These are phyloP conservation scores for Gnomoniopsis smithogilvyi DNA, from an alignment of 2,329 filamentous ascomycete genomes.

Conservation along the genomic window DNA sequence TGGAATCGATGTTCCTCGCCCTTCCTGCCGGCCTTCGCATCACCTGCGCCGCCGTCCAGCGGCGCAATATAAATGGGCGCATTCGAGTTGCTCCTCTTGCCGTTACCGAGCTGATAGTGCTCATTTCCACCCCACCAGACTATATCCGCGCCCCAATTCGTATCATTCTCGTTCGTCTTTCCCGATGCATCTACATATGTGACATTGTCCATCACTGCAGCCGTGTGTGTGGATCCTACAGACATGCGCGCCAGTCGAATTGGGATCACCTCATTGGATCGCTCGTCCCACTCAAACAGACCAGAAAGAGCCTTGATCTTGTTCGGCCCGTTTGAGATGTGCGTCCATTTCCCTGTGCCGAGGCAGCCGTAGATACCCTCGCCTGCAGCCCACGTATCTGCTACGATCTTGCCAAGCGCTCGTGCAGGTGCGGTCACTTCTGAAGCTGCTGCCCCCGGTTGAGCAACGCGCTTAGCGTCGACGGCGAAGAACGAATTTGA, in stretches of 20 bases:
- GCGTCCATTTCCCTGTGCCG: slow-evolving; percentile 85
- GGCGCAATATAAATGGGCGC: slow-evolving; percentile 76
- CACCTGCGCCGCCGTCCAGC: slow-evolving; percentile 58
- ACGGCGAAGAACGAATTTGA: slow-evolving; percentile 84
- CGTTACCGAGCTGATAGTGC: slow-evolving; percentile 87
- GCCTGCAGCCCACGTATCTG: slow-evolving; percentile 84
- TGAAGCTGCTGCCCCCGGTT: slow-evolving; percentile 22
- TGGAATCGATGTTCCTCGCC: slow-evolving; percentile 72
- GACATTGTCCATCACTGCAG: slow-evolving; percentile 80
- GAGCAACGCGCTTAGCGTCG: slow-evolving; percentile 64
- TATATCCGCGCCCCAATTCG: slow-evolving; percentile 85
- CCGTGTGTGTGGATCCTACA: slow-evolving; percentile 76
- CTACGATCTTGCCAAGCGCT: slow-evolving; percentile 55
- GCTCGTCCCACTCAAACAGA: slow-evolving; percentile 84
- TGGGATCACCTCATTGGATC: slow-evolving; percentile 61
- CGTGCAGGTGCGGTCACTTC: slow-evolving; percentile 37
- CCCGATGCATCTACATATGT: slow-evolving; percentile 59
- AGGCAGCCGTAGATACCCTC: slow-evolving; percentile 80
- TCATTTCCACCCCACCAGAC: slow-evolving; percentile 96
- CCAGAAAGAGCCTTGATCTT: slow-evolving; percentile 83
- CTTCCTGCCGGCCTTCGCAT: slow-evolving; percentile 56
- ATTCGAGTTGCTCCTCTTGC: slow-evolving; percentile 77
- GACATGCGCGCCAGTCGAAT: slow-evolving; percentile 74
- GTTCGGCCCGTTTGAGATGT: slow-evolving; percentile 71
- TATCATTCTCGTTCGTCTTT: slow-evolving; percentile 60